These are phyloP conservation scores for Lactarius pseudohatsudake DNA, from an alignment of 768 basidiomycete species.

Conservation along the genomic window DNA sequence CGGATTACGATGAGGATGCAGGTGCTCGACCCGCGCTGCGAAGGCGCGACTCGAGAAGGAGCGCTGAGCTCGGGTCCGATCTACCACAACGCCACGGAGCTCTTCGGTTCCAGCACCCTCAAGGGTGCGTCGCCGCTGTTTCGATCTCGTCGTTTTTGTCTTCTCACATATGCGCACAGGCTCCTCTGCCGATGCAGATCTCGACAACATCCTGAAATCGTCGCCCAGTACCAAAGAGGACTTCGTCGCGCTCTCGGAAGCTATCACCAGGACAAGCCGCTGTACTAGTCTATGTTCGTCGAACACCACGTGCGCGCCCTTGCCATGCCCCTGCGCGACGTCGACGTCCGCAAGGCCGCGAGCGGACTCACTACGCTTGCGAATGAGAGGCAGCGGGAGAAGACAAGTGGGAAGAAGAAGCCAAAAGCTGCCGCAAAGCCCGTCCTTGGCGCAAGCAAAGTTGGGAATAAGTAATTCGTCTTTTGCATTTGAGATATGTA, in stretches of 20 bases:
- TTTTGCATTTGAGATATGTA: constrained; percentile 31
- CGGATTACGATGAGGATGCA: constrained; percentile 59
- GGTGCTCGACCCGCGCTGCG: constrained; percentile 74
- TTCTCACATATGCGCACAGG: constrained; percentile 41
- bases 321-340: constrained; percentile 76
- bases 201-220: constrained; percentile 70
- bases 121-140: constrained; percentile 43
- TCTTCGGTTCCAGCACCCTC: constrained; percentile 70
- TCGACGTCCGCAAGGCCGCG: constrained; percentile 89
- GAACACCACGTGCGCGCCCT: constrained; percentile 81
- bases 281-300: constrained; percentile 72
- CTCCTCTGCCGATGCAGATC: constrained; percentile 63
- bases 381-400: constrained; percentile 95
- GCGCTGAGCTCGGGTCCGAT: constrained; percentile 82
- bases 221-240: constrained; percentile 90
- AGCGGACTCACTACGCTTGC: constrained; percentile 74
- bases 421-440: constrained; percentile 70
- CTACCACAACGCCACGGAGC: constrained; percentile 76
- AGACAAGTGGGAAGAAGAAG: constrained; percentile 68
- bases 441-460: constrained; percentile 43
- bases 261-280: constrained; percentile 78
- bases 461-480: too few relatives aligned
- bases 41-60: constrained; percentile 77
- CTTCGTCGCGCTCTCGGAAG: constrained; percentile 69
- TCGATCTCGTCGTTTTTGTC: background rate